Evolutionary conservation across 306 rosid genomes (phyloP).

Genomic region (Rubus idaeus): DNA sequence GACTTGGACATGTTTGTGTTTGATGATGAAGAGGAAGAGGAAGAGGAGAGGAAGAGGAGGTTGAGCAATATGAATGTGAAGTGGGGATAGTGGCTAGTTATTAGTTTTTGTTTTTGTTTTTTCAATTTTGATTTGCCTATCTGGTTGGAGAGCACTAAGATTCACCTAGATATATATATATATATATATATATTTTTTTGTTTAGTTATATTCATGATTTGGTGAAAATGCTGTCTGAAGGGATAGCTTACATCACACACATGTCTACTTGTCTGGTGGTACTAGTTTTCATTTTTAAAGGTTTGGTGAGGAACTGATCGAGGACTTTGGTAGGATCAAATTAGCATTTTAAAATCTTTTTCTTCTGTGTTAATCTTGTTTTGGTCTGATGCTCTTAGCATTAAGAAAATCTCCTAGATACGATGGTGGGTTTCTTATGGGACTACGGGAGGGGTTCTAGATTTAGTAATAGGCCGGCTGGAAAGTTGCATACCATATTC

Average conservation of each 20-base stretch:
- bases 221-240: constrained; percentile 15
- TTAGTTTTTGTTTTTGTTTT: neutral
- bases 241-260: constrained; percentile 3
- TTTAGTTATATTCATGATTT: constrained; percentile 11
- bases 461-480: neutral
- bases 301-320: neutral
- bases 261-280: neutral
- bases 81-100: neutral
- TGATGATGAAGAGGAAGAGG: neutral
- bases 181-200: too few relatives aligned
- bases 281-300: neutral
- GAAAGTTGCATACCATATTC: neutral
- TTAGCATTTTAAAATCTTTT: neutral
- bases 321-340: constrained; percentile 10
- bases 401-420: neutral
- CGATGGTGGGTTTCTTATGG: neutral
- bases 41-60: neutral
- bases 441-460: neutral
- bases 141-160: constrained; percentile 17
- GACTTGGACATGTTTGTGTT: neutral
- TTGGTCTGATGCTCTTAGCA: neutral
- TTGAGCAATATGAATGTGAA: neutral
- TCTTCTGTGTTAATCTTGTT: neutral
- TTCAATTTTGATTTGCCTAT: neutral
- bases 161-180: constrained; percentile 12